phyloP scores from a whole-genome alignment of 2,329 filamentous ascomycete genomes.

The Atkinsonella hypoxylon region DNA sequence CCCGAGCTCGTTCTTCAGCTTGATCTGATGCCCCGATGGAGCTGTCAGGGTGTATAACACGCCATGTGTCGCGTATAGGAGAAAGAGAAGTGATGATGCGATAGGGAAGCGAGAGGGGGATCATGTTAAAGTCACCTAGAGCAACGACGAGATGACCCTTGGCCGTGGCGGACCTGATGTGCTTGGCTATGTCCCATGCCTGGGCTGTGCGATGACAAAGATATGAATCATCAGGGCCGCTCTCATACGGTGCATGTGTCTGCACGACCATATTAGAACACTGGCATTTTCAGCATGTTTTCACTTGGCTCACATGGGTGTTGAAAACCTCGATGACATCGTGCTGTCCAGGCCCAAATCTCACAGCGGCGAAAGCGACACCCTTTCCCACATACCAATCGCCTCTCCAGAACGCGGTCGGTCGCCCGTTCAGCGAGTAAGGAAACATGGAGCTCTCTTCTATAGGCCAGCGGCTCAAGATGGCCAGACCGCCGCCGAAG shows the following conservation, averaged over 20 bases:
- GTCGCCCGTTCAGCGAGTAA: constrained; percentile 87
- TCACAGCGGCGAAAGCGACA: constrained; percentile 70
- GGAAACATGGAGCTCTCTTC: constrained; percentile 75
- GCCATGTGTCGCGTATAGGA: constrained; percentile 75
- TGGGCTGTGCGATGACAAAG: constrained; percentile 83
- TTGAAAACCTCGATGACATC: constrained; percentile 83
- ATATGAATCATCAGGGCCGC: constrained; percentile 70
- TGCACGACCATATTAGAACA: constrained; percentile 11
- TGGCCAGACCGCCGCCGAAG: constrained; percentile 80
- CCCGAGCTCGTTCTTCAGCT: constrained; percentile 52
- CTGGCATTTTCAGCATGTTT: not conserved
- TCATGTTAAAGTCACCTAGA: constrained; percentile 93
- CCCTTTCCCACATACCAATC: constrained; percentile 98
- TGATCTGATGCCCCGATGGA: constrained; percentile 65
- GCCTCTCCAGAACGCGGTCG: constrained; percentile 85
- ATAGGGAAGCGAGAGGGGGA: constrained; percentile 77
- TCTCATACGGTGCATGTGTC: constrained; percentile 78
- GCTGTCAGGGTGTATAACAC: constrained; percentile 69
- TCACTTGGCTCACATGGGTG: constrained; percentile 53
- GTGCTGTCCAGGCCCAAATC: constrained; percentile 49
- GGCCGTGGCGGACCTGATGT: constrained; percentile 70
- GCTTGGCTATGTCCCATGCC: constrained; percentile 87
- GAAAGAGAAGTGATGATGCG: constrained; percentile 68
- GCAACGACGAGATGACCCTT: constrained; percentile 74
- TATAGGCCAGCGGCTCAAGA: constrained; percentile 86